Base-by-base conservation (phyloP, 768 basidiomycete genomes). In the Nidularia sp. region DNA sequence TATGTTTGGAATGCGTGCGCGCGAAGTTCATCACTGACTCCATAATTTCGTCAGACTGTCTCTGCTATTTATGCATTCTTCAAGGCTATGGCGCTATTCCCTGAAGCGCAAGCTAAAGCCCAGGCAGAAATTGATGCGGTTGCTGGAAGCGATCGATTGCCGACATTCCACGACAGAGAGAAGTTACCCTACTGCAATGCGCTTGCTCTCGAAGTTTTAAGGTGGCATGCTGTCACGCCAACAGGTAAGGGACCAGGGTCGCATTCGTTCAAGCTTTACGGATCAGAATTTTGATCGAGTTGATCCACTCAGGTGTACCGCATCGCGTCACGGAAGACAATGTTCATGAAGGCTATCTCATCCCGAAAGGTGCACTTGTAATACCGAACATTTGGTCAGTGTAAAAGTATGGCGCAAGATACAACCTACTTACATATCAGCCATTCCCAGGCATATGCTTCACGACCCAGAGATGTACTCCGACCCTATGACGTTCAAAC, bases 401-500 rank as follows among this genome's bases (percentile, higher is more conserved):
- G 15, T 10, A 15, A 29, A 13, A 10, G 12, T 13, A 5, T 25
- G 10, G 10, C 4, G 10, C 5, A 31, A 34, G 25, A n/a, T 43
- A 6, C 32, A 31, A 36, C 25, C 31, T 36, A 9, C 29, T 41
- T 15, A 49, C 29, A 36, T 34, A 31, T 4, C 42, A 36, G 42
- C n/a, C 32, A 41, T 44, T 46, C 10, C 8, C 42, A 64, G 77
- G 77, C 58, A 63, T 41, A 74, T 81, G 60, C 53, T 69, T 6
- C 75, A 74, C 49, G 75, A 81, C 58, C 65, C 73, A 3, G 54
- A 51, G 15, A 65, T 61, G 9, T 80, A 79, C 57, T 53, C 70
- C 12, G 68, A 78, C 22, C 79, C 80, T 1, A 65, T 68, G 55
- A 55, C 50, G 9, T 82, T 81, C 60, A 70, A 68, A 15, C 80